These are phyloP conservation scores for Naganishia sp. DNA, from an alignment of 1,284 basidiomycete species.

Conservation along the genomic window DNA sequence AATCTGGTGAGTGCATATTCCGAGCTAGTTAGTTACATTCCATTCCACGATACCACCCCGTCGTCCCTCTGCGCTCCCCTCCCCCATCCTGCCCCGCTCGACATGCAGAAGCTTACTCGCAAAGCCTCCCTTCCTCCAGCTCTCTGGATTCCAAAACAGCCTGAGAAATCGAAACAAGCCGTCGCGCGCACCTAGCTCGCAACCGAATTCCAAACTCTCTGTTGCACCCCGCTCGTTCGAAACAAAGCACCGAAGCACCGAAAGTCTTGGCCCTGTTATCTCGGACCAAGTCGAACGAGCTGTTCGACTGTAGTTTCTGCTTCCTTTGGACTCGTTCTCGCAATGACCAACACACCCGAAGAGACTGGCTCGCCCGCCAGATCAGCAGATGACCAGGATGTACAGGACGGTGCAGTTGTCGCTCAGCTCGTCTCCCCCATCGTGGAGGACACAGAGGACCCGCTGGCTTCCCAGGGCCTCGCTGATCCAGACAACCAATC, in stretches of 20 bases:
- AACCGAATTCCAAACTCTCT: no score
- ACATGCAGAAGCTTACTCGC: conserved; percentile 8
- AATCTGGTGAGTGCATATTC: neutral
- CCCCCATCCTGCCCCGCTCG: neutral
- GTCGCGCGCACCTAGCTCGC: no score
- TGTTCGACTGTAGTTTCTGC: neutral
- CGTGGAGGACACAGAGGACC: neutral
- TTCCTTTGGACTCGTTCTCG: neutral
- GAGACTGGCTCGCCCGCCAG: conserved; percentile 11
- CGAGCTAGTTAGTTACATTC: no score
- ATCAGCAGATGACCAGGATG: conserved; percentile 10
- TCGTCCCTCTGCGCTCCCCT: neutral
- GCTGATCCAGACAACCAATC: conserved; percentile 10
- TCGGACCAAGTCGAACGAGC: conserved; percentile 3
- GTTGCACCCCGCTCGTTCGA: no score
- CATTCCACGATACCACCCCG: no score
- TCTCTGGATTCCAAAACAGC: no score
- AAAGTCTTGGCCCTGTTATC: neutral
- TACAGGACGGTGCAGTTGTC: neutral
- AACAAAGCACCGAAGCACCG: no score
- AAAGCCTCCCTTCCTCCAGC: neutral
- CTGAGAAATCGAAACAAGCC: no score
- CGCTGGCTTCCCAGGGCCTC: neutral
- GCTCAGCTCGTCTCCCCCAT: neutral
- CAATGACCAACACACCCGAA: conserved; percentile 19